Evolutionary conservation across 179 eudicot species (phyloP).

Genomic region (Silene noctiflora): DNA sequence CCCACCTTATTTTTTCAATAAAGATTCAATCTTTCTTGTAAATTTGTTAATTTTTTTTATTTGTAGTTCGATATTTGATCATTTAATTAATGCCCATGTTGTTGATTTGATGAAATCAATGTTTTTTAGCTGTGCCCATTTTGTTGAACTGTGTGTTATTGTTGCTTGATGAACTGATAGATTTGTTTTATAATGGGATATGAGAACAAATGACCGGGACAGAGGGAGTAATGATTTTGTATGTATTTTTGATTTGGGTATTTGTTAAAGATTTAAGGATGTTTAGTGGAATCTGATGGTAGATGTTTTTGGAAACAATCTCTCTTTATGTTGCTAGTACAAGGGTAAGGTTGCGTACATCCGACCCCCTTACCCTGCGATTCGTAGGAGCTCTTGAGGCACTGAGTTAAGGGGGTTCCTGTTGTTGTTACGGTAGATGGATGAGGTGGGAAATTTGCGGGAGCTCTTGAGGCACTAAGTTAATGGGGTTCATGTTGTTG

Average conservation of each 20-base stretch:
- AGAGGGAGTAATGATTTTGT: too few species aligned
- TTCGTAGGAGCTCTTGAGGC: too few species aligned
- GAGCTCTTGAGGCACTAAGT: too few species aligned
- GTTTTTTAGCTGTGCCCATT: background rate
- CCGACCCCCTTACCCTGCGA: too few species aligned
- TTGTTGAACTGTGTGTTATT: background rate
- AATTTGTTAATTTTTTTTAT: background rate
- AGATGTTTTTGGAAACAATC: background rate
- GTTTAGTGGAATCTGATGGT: constrained; percentile 1
- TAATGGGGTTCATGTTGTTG: too few species aligned
- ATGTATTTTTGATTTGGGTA: background rate
- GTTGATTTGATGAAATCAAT: background rate
- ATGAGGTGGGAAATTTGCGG: too few species aligned
- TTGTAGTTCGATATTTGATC: background rate
- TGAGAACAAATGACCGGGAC: too few species aligned
- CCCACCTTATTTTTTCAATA: background rate
- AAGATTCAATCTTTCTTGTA: constrained; percentile 3
- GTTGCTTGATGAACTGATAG: background rate
- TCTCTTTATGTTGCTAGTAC: too few species aligned
- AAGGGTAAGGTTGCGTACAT: too few species aligned
- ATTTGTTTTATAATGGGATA: background rate
- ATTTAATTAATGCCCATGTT: background rate
- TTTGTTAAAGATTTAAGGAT: background rate
- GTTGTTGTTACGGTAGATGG: too few species aligned
- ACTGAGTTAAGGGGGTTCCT: too few species aligned